A percentile compares a stretch with the other conserved stretches of the same genome.
Evolutionary conservation across 2,329 filamentous ascomycete species (phyloP).

Genomic region (Diaporthe vexans): DNA sequence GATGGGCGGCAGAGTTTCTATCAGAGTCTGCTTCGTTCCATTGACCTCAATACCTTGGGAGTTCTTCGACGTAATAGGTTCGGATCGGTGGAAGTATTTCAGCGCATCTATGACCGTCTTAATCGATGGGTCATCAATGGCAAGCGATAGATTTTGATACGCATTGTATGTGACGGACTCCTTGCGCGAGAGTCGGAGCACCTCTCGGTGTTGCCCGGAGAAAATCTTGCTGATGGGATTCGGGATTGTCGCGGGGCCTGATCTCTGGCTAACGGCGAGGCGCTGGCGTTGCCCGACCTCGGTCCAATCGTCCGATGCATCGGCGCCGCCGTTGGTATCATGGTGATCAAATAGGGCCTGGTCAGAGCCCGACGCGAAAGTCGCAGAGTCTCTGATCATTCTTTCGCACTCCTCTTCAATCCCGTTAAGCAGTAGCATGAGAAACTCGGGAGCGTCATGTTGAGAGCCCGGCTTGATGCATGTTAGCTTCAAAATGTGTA

Average conservation of each 20-base stretch:
- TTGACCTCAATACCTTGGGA: conserved; percentile 81
- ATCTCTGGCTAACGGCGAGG: conserved; percentile 86
- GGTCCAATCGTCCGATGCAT: conserved; percentile 78
- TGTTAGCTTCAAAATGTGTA: conserved; percentile 42
- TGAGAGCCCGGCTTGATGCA: conserved; percentile 85
- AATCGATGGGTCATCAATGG: conserved; percentile 89
- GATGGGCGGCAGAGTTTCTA: conserved; percentile 90
- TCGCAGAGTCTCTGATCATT: conserved; percentile 66
- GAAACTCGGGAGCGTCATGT: conserved; percentile 97
- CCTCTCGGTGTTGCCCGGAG: conserved; percentile 78
- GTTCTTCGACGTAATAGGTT: conserved; percentile 89
- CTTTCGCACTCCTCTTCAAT: conserved; percentile 92
- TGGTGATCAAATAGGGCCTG: background rate
- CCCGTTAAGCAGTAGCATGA: conserved; percentile 92
- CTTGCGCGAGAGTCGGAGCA: conserved; percentile 89
- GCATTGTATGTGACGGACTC: conserved; percentile 93
- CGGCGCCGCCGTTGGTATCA: conserved; percentile 45
- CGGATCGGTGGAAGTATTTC: conserved; percentile 84
- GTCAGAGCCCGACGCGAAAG: background rate
- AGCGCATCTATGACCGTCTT: conserved; percentile 94
- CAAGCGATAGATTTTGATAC: conserved; percentile 93
- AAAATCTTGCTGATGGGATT: conserved; percentile 96
- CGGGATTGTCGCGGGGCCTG: conserved; percentile 78
- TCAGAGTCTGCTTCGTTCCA: conserved; percentile 94
- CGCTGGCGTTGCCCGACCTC: conserved; percentile 96